Percentiles rank a stretch among this genome's conserved stretches.
phyloP scores from a whole-genome alignment of 352 stramenopile genomes.

The Pythium phragmiticola region DNA sequence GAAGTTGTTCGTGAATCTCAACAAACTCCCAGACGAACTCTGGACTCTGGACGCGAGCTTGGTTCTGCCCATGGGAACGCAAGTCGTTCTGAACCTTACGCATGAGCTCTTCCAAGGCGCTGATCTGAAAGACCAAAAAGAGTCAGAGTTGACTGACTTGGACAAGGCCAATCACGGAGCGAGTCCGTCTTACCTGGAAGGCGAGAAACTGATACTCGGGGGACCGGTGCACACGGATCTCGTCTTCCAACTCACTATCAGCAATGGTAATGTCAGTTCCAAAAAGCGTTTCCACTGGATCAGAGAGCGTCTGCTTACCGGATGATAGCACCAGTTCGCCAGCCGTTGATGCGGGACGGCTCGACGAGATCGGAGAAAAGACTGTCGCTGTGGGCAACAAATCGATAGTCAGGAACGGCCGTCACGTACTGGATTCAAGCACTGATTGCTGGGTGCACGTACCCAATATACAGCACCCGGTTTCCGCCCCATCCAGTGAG shows the following conservation, averaged over 20 bases:
- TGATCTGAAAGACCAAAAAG: conserved; percentile 36
- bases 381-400: conserved; percentile 61
- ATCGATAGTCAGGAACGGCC: neutral
- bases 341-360: conserved; percentile 91
- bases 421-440: neutral
- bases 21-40: conserved; percentile 63
- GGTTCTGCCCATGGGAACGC: conserved; percentile 31
- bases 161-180: neutral
- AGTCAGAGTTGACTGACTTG: neutral
- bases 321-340: conserved; percentile 92
- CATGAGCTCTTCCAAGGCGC: conserved; percentile 61
- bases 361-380: conserved; percentile 94
- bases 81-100: conserved; percentile 60
- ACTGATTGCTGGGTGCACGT: neutral
- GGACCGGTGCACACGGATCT: conserved; percentile 66
- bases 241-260: conserved; percentile 81
- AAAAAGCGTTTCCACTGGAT: neutral
- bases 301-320: conserved; percentile 36
- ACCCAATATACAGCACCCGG: conserved; percentile 93
- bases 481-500: conserved; percentile 65
- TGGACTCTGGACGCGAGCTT: conserved; percentile 39
- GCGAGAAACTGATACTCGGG: conserved; percentile 63
- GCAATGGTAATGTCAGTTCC: neutral
- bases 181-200: conserved; percentile 30
- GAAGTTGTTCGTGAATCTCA: conserved; percentile 57